phyloP scores from a whole-genome alignment of 164 flowering plant genomes.

The Annona squamosa region DNA sequence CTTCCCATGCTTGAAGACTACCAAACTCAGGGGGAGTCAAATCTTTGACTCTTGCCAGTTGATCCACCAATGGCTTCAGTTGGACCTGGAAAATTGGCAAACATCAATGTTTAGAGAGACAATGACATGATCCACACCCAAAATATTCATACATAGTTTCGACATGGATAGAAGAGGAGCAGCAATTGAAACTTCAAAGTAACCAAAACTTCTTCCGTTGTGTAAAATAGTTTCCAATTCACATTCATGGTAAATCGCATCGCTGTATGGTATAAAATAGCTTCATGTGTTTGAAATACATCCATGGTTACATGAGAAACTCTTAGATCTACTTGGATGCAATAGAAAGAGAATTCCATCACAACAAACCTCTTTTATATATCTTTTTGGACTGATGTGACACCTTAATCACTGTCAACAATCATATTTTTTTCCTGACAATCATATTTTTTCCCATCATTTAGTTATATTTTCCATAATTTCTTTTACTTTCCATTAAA shows the following conservation, averaged over 20 bases:
- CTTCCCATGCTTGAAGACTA: slow-evolving; percentile 88
- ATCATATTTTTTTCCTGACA: no score
- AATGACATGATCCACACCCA: neutral
- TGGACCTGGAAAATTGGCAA: slow-evolving; percentile 51
- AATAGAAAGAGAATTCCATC: no score
- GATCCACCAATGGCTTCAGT: slow-evolving; percentile 79
- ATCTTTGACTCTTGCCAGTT: slow-evolving; percentile 79
- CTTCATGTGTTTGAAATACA: neutral
- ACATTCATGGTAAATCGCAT: neutral
- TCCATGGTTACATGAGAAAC: no score
- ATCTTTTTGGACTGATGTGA: no score
- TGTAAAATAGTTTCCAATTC: neutral
- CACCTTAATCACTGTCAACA: no score
- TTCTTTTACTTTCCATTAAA: no score
- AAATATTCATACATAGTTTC: neutral
- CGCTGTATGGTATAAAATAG: neutral
- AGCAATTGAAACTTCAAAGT: neutral
- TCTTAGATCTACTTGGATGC: no score
- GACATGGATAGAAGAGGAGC: neutral
- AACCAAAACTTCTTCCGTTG: no score
- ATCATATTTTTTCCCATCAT: no score
- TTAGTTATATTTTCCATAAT: no score
- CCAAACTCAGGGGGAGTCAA: slow-evolving; percentile 80
- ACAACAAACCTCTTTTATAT: no score
- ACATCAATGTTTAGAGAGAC: slow-evolving; percentile 4